Conservation (phyloP, 2,329 filamentous ascomycete genomes). For the Calycina marina region DNA sequence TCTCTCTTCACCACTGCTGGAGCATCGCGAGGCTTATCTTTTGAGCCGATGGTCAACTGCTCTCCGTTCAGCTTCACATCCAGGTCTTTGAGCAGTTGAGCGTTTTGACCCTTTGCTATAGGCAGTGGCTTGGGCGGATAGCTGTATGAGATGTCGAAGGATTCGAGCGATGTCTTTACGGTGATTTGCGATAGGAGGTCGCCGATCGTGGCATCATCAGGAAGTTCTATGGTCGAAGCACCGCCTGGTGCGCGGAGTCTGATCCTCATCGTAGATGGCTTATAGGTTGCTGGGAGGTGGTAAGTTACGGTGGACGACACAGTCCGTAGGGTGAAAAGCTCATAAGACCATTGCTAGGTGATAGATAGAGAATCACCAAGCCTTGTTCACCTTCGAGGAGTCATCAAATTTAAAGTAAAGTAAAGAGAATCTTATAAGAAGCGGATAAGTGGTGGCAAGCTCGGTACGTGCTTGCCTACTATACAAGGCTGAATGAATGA, state of each 20-base stretch:
- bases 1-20: slow-evolving; percentile 5
- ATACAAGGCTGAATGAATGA: no score
- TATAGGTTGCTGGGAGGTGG: slow-evolving; percentile 2
- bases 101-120: slow-evolving; percentile 31
- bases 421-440: no score
- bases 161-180: slow-evolving; percentile 45
- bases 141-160: slow-evolving; percentile 69
- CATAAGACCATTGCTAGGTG: no score
- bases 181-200: slow-evolving; percentile 46
- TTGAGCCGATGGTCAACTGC: slow-evolving; percentile 42
- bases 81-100: slow-evolving; percentile 36
- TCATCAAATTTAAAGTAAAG: no score
- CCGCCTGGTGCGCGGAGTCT: slow-evolving; percentile 64
- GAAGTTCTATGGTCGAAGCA: slow-evolving; percentile 52
- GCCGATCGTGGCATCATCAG: slow-evolving; percentile 50
- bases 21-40: slow-evolving; percentile 5
- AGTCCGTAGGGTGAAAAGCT: no score
- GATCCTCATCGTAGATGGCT: slow-evolving; percentile 43
- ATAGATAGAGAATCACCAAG: no score
- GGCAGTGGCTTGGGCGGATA: slow-evolving; percentile 64
- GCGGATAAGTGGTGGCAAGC: no score
- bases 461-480: no score
- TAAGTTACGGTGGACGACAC: no score
- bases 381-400: no score
- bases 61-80: slow-evolving; percentile 51